Evolutionary conservation across 768 basidiomycete genomes (phyloP), one percentile per base, ranked within the genome.

Genomic region (Pulveroboletus sp.): DNA sequence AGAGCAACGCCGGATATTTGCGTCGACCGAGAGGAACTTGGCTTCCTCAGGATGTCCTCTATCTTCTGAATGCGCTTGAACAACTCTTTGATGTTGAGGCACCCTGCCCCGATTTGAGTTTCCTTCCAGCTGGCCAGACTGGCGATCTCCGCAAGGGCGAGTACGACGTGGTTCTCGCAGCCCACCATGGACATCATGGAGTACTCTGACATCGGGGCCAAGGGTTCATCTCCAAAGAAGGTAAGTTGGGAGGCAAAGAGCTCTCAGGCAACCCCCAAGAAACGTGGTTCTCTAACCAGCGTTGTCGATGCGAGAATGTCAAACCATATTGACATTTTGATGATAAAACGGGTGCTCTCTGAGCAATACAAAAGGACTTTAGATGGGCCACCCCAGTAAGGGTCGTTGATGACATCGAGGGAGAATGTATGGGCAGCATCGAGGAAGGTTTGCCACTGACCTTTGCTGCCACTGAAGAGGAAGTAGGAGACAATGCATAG

Each of bases 121-220:
- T 72, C 70, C 69, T 89, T 90, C 87, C 86, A 92, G 45, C 53
- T 59, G 36, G 84, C 76, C 14, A 93, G 76, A 17, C 68, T 70
- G 11, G 84, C 80, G 31, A 80, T 85, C 70, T 89, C 82, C 6
- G 90, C 86, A 37, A 92, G 74, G 24, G 86, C 87, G 74, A 86
- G 84, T 41, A 92, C 80, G 46, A 87, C 80, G 51, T 74, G 70
- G 68, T 90, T 89, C 59, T 86, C 83, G 72, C 89, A 90, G 17
- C 89, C 89, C 88, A 93, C 91, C 6, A 88, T 77, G 37, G 76
- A 73, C 69, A 89, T 73, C 89, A 92, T 92, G n/a, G 81, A 82
- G 48, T 80, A 74, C 60, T 76, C 71, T 3, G 44, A 35, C 39
- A 65, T 61, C 47, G 71, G 70, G 20, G 64, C 59, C 41, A 79